Evolutionary conservation across 1,284 basidiomycete genomes (phyloP).

Genomic region (Phenoliferia sp.): DNA sequence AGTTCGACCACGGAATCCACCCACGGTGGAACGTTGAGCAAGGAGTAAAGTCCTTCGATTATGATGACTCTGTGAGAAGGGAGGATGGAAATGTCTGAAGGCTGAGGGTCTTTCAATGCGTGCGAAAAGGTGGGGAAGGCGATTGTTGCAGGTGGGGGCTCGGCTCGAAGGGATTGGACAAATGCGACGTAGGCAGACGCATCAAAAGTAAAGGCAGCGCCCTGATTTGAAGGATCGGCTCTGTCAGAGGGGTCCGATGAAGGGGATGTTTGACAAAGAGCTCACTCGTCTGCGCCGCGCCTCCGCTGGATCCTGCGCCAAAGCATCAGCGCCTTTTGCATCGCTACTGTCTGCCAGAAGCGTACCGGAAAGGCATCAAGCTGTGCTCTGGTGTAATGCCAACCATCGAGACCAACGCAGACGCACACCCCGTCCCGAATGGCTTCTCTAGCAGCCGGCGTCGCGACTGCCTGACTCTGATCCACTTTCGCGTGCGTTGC

Average conservation of each 20-base stretch:
- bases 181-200: slow-evolving; percentile 59
- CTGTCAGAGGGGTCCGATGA: slow-evolving; percentile 16
- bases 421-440: slow-evolving; percentile 46
- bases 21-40: slow-evolving; percentile 71
- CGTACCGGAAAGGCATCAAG: slow-evolving; percentile 60
- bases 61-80: slow-evolving; percentile 67
- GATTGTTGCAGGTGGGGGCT: slow-evolving; percentile 47
- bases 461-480: slow-evolving; percentile 8
- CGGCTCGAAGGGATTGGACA: slow-evolving; percentile 51
- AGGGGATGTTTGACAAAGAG: slow-evolving; percentile 64
- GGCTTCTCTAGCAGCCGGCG: slow-evolving; percentile 4
- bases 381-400: slow-evolving; percentile 58
- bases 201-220: slow-evolving; percentile 49
- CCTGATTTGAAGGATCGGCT: slow-evolving; percentile 33
- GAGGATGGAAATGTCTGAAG: slow-evolving; percentile 51
- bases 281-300: slow-evolving; percentile 61
- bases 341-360: too few relatives aligned
- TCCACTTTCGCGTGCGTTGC: slow-evolving; percentile 1
- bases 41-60: slow-evolving; percentile 77
- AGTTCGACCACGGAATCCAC: slow-evolving; percentile 57
- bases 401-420: slow-evolving; percentile 74
- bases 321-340: too few relatives aligned
- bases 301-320: slow-evolving; percentile 55
- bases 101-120: slow-evolving; percentile 49
- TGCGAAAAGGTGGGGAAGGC: slow-evolving; percentile 48